Evolutionary conservation across 2,329 filamentous ascomycete genomes (phyloP), one percentile per base, ranked within the genome.

Genomic region (Penicillium palitans): DNA sequence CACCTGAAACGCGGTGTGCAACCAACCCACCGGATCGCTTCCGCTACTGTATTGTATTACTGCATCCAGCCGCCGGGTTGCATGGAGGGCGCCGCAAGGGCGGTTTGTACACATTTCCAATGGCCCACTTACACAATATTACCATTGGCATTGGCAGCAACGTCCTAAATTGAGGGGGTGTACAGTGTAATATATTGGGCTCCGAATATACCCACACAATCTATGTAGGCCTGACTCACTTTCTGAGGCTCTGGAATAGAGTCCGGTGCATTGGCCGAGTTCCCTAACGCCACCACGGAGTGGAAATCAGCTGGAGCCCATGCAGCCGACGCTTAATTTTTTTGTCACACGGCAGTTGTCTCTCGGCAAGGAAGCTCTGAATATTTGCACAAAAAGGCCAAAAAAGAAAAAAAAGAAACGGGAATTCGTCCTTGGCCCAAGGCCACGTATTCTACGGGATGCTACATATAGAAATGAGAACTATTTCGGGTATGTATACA

Each of bases 1-100:
- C 56, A 61, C 63, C 49, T 73, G 64, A 73, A 58, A 65, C 56
- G 53, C 58, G 57, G 55, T 58, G 63, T 59, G 50, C 50, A 44
- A 44, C 41, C 17, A 53, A 44, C 17, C 33, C 21, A 55, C 45
- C 31, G 55, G 48, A 33, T 49, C 31, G 24, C 41, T 45, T 49
- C 46, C 54, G 59, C 49, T 48, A 44, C 51, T 19, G 57, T 62
- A 33, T 55, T 47, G 41, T 15, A 12, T 46, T 40, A 50, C 48
- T 61, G 61, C 62, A 66, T 45, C 41, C 45, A 61, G 46, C 61
- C 62, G 62, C 33, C 40, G 27, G 39, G 52, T 57, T 66, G 62
- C 62, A 61, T 61, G 59, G 52, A 57, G 44, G 25, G 42, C 12
- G 54, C 51, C 27, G 37, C 25, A 47, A 60, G 53, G 55, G 37